Evolutionary conservation across 768 basidiomycete species (phyloP).

Genomic region (Lentinula lateritia): DNA sequence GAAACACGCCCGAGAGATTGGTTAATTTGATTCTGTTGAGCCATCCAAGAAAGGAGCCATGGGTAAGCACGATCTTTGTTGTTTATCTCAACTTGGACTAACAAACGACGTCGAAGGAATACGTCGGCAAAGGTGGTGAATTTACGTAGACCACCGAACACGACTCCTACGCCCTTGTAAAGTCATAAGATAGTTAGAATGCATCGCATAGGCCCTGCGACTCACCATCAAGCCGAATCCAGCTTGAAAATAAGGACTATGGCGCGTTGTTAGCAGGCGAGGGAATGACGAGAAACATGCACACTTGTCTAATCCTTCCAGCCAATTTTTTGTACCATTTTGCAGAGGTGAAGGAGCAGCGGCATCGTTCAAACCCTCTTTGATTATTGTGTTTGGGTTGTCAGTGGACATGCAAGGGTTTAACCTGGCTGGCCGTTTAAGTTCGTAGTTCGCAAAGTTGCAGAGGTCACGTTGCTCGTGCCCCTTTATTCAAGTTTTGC

Average conservation of each 20-base stretch:
- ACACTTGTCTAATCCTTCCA: slow-evolving; percentile 49
- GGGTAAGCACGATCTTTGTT: slow-evolving; percentile 93
- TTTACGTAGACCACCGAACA: slow-evolving; percentile 69
- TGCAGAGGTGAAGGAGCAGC: background rate
- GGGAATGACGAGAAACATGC: slow-evolving; percentile 20
- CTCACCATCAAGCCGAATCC: slow-evolving; percentile 95
- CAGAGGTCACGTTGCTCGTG: background rate
- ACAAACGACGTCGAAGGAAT: slow-evolving; percentile 80
- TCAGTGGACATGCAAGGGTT: background rate
- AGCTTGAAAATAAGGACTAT: slow-evolving; percentile 94
- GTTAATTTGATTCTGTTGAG: slow-evolving; percentile 44
- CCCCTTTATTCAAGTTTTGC: background rate
- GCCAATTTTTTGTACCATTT: background rate
- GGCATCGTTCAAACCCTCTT: background rate
- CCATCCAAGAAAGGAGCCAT: slow-evolving; percentile 98
- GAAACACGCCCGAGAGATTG: slow-evolving; percentile 21
- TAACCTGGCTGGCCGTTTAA: background rate
- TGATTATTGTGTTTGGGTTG: background rate
- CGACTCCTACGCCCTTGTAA: slow-evolving; percentile 83
- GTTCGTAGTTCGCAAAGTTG: too few relatives aligned
- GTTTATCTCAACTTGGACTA: slow-evolving; percentile 93
- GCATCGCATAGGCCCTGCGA: background rate
- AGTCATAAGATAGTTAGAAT: slow-evolving; percentile 2
- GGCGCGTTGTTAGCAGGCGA: background rate
- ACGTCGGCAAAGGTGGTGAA: slow-evolving; percentile 62